phyloP scores from a whole-genome alignment of 768 basidiomycete species.

The Rubroboletus pulcherrimus region DNA sequence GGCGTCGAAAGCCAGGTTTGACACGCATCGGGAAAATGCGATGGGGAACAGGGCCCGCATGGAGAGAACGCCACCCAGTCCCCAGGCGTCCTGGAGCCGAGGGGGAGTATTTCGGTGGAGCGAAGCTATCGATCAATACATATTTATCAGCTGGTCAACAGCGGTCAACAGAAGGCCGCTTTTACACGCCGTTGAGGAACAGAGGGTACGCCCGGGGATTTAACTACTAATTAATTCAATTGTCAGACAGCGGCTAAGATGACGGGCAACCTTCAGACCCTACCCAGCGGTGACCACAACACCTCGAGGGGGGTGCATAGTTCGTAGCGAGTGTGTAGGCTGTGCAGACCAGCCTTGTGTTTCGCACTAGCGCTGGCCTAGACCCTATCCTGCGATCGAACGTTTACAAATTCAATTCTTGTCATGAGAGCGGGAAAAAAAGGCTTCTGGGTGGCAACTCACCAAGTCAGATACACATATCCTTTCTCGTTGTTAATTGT shows the following conservation, averaged over 20 bases:
- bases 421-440: constrained; percentile 7
- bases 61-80: not conserved
- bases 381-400: constrained; percentile 9
- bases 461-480: constrained; percentile 17
- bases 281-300: constrained; percentile 14
- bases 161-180: constrained; percentile 13
- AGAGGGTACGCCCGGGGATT: constrained; percentile 1
- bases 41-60: not conserved
- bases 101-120: not conserved
- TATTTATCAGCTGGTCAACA: constrained; percentile 21
- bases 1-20: not conserved
- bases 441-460: constrained; percentile 5
- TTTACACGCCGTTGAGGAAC: constrained; percentile 13
- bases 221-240: constrained; percentile 30
- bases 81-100: not conserved
- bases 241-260: constrained; percentile 14
- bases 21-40: not conserved
- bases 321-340: not conserved
- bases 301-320: constrained; percentile 6
- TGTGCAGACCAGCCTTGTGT: constrained; percentile 9
- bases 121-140: constrained; percentile 13
- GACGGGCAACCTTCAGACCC: constrained; percentile 7
- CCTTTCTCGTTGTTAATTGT: constrained; percentile 32
- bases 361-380: constrained; percentile 11
- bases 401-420: constrained; percentile 5